A percentile compares a stretch with the other conserved stretches of the same genome.
Evolutionary conservation across 352 stramenopile species (phyloP).

Genomic region (Phytopythium delawarense): DNA sequence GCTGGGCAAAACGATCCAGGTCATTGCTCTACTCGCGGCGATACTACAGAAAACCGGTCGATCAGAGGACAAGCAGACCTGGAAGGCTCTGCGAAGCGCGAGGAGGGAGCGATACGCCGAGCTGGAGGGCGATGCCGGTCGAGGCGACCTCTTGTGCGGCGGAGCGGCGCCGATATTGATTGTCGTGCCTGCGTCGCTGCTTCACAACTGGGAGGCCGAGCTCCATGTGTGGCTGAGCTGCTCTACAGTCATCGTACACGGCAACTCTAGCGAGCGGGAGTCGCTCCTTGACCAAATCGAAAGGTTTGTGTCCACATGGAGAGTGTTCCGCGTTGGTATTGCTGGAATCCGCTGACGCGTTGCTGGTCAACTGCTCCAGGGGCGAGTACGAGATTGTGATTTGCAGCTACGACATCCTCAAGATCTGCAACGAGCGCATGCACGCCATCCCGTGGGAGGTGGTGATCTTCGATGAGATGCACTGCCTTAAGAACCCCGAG

Average conservation of each 20-base stretch:
- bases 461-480: conserved; percentile 98
- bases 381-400: conserved; percentile 78
- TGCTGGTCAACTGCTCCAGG: conserved; percentile 17
- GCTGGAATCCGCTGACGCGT: conserved; percentile 6
- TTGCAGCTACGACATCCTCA: conserved; percentile 88
- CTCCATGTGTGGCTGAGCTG: conserved; percentile 94
- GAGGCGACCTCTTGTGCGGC: conserved; percentile 50
- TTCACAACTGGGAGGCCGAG: conserved; percentile 99
- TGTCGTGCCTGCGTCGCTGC: conserved; percentile 95
- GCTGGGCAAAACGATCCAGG: conserved; percentile 93
- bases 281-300: conserved; percentile 57
- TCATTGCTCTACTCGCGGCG: conserved; percentile 88
- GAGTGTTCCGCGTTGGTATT: conserved; percentile 26
- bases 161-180: conserved; percentile 92
- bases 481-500: conserved; percentile 97
- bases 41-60: conserved; percentile 91
- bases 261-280: conserved; percentile 50
- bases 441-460: conserved; percentile 86
- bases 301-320: conserved; percentile 47
- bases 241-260: conserved; percentile 54
- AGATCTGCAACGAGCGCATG: conserved; percentile 85
- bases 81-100: conserved; percentile 92
- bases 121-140: conserved; percentile 22
- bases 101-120: conserved; percentile 69
- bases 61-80: conserved; percentile 93